Base-by-base conservation (phyloP, 331 rosid genomes). In the Saraca asoca region DNA sequence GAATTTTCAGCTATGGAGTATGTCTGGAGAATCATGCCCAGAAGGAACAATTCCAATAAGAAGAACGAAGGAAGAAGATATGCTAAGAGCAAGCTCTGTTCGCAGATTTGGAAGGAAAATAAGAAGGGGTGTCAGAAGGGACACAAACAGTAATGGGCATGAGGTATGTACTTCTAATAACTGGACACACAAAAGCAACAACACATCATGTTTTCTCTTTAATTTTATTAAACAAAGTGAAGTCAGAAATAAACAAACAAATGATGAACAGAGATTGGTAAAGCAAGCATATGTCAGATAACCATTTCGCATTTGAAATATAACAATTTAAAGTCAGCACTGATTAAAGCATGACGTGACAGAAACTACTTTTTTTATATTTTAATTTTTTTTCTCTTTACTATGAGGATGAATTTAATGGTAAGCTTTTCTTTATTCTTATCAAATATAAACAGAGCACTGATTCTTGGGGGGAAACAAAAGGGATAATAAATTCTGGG, bases 21-120 rank as follows among this genome's bases (percentile, higher is more conserved):
- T 80, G 51, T 80, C 92, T 11, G 97, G 97, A 0, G 85, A 83
- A 39, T 75, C 84, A 14, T 94, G 99, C 39, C 96, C 97, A 2
- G 85, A 85, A 67, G 96, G 99, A 44, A 86, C 96, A 6, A 59
- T 94, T 50, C 97, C 97, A n/a, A 83, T 94, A n/a, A 80, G 99
- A 80, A 88, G 97, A 85, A 90, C 95, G 19, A 81, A 72, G 6
- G 88, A 86, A 82, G 59, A 83, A n/a, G 99, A 94, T 34, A 75
- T 94, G 78, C 54, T 90, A 18, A 81, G 99, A 71, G 92, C 97
- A 0, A 94, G 80, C 33, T 83, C 96, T 41, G 85, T 83, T 1
- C 43, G 59, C 69, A 86, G 77, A 80, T 94, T 81, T 76, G 99
- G 99, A 71, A 88, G 88, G 37, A 94, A 90, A 79, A 13, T 63